Base-by-base conservation (phyloP, 129 eudicot species). In the Apium graveolens region DNA sequence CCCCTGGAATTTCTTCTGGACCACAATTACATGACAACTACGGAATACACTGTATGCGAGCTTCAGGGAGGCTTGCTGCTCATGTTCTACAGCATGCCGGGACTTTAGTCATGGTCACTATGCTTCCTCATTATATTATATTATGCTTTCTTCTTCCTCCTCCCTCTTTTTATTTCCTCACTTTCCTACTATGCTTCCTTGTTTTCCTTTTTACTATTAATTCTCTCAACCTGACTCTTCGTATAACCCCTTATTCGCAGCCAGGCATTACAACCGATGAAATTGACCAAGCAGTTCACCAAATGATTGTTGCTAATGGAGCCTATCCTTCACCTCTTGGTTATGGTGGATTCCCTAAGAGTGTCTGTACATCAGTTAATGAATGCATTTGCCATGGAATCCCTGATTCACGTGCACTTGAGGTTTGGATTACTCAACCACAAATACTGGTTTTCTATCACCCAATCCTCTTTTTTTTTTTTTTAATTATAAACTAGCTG, bases 371-470 rank as follows among this genome's bases (percentile, higher is more conserved):
- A 45, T 93, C 98, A 7, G 91, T 93, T 46, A 93, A 93, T 53
- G 98, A 93, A 85, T 91, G 97, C 86, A 93, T 93, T 85, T 93
- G 98, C 87, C 97, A 93, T 78, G 98, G 98, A 77, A 93, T 93
- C 57, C 98, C 98, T 12, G 98, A 93, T 88, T 93, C 98, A 37
- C 96, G 98, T 51, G 86, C 84, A 73, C 96, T 93, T 60, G 92
- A 93, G 98, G 98, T 93, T 86, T 81, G 84, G 44, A 63, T 12
- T 71, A 73, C 27, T 53, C 48, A 72, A 63, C 57, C 55, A 73
- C 69, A 49, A 16, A 17, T 29, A 42, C 27, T 46, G 82, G 7
- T 10, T 39, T 31, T n/a, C n/a, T n/a, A n/a, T n/a, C n/a, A n/a
- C n/a, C n/a, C n/a, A n/a, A n/a, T n/a, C n/a, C n/a, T n/a, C n/a